Percentiles rank a stretch among this genome's conserved stretches.
Evolutionary conservation across 192 early-diverging fungal genomes (phyloP).

Genomic region (Backusella tarrabulga): DNA sequence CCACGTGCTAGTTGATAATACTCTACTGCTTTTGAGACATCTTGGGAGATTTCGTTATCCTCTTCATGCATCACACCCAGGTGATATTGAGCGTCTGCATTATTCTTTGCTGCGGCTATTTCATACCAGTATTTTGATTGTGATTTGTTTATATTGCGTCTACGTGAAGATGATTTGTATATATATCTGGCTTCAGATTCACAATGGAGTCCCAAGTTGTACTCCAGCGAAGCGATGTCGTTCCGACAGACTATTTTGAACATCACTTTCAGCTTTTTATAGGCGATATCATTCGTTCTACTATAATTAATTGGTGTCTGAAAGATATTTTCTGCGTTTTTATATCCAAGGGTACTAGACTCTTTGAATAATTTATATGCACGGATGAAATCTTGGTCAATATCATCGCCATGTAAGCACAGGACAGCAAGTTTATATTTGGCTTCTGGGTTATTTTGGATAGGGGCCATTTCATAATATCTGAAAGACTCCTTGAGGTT

Average conservation of each 20-base stretch:
- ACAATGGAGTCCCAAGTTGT: slow-evolving; percentile 6
- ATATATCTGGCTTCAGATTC: neutral
- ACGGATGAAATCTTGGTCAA: slow-evolving; percentile 10
- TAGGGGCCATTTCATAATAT: slow-evolving; percentile 23
- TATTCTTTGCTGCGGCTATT: slow-evolving; percentile 19
- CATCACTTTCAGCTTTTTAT: neutral
- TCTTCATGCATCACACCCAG: slow-evolving; percentile 29
- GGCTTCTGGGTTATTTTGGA: neutral
- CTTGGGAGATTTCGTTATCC: slow-evolving; percentile 21
- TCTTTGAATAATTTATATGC: neutral
- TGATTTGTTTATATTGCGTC: neutral
- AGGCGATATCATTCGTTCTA: neutral
- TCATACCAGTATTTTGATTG: slow-evolving; percentile 29
- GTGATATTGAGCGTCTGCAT: slow-evolving; percentile 22
- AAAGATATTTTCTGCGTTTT: neutral
- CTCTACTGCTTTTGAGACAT: slow-evolving; percentile 24
- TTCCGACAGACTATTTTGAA: neutral
- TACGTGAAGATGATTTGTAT: neutral
- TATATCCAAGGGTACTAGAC: neutral
- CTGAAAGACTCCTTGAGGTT: slow-evolving; percentile 25
- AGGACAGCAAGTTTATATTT: neutral
- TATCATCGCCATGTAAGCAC: slow-evolving; percentile 18
- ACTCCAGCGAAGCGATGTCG: neutral
- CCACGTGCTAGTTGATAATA: slow-evolving; percentile 18
- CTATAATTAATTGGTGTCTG: neutral